phyloP scores from a whole-genome alignment of 2,329 filamentous ascomycete genomes.

The Penicillium oxalicum region DNA sequence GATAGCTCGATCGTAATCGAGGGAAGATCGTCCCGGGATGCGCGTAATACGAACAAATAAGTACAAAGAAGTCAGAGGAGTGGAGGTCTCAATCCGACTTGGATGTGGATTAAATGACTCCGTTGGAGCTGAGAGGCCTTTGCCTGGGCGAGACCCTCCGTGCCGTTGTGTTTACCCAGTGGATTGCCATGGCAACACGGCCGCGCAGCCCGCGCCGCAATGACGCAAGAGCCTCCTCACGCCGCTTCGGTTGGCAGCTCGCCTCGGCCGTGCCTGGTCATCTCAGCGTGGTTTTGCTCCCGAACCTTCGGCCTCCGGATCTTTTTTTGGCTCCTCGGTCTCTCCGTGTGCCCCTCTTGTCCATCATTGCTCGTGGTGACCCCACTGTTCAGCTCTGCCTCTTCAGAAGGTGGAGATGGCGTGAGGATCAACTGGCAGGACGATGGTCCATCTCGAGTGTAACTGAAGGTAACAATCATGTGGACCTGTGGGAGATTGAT shows the following conservation, averaged over 20 bases:
- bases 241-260: slow-evolving; percentile 3
- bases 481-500: no score
- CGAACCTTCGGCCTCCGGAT: slow-evolving; percentile 10
- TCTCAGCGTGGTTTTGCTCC: slow-evolving; percentile 8
- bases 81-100: neutral
- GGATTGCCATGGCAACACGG: slow-evolving; percentile 34
- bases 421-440: no score
- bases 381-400: slow-evolving; percentile 22
- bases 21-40: slow-evolving; percentile 1
- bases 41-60: neutral
- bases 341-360: slow-evolving; percentile 14
- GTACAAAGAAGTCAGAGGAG: neutral
- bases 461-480: no score
- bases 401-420: slow-evolving; percentile 1
- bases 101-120: neutral
- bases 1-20: slow-evolving; percentile 1
- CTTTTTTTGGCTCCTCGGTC: slow-evolving; percentile 8
- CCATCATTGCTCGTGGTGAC: slow-evolving; percentile 10
- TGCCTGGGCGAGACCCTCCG: slow-evolving; percentile 15
- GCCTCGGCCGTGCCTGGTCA: slow-evolving; percentile 9
- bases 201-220: slow-evolving; percentile 4
- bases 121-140: slow-evolving; percentile 10
- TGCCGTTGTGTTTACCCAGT: slow-evolving; percentile 27
- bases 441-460: no score
- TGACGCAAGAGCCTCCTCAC: slow-evolving; percentile 20